phyloP scores from a whole-genome alignment of 345 rosid genomes.

The Aethionema arabicum region DNA sequence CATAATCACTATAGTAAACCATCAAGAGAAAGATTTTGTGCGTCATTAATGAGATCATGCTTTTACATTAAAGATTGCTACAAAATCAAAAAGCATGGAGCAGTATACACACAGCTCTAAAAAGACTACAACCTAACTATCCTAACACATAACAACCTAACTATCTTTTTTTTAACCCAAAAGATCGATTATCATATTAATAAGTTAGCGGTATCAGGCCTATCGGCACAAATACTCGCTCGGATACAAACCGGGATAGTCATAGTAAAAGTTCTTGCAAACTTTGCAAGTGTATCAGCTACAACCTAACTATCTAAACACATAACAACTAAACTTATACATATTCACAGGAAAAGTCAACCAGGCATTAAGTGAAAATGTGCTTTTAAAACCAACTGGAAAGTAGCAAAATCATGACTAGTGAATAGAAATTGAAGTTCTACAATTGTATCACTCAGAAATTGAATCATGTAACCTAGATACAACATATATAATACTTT shows the following conservation, averaged over 20 bases:
- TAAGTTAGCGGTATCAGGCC: too few relatives aligned
- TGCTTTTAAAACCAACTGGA: conserved; percentile 9
- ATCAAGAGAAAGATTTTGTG: conserved; percentile 15
- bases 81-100: conserved; percentile 8
- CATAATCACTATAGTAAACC: conserved; percentile 2
- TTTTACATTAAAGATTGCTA: conserved; percentile 2
- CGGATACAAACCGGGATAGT: too few relatives aligned
- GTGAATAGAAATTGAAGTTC: background rate
- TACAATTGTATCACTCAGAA: background rate
- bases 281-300: too few relatives aligned
- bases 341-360: background rate
- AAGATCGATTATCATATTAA: too few relatives aligned
- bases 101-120: conserved; percentile 3
- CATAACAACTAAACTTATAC: background rate
- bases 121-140: background rate
- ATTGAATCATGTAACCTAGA: conserved; percentile 2
- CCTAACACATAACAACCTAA: background rate
- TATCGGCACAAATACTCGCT: too few relatives aligned
- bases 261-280: too few relatives aligned
- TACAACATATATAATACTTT: conserved; percentile 6
- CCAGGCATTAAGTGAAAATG: background rate
- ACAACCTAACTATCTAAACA: background rate
- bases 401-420: conserved; percentile 9
- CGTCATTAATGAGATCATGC: background rate
- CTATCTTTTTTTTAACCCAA: too few relatives aligned